Conservation (phyloP, 768 basidiomycete genomes). For the Mrakia hoshinonis region DNA sequence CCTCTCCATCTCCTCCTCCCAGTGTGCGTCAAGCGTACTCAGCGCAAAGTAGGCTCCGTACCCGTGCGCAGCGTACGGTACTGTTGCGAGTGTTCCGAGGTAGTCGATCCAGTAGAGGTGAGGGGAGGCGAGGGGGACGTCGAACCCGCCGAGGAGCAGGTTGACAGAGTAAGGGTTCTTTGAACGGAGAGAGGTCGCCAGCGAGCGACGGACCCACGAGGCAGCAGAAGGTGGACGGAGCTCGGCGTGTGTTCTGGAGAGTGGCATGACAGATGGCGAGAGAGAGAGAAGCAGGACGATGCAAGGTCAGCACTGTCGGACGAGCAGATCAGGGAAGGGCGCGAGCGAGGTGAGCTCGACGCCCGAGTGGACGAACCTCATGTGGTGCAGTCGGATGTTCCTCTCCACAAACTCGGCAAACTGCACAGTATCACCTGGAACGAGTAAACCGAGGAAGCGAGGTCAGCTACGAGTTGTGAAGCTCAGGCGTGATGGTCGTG, state of each 20-base stretch:
- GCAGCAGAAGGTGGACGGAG: constrained; percentile 85
- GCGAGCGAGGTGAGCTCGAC: not conserved
- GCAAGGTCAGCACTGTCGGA: not conserved
- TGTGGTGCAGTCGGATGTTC: constrained; percentile 91
- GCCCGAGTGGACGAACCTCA: constrained; percentile 58
- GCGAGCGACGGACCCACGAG: constrained; percentile 83
- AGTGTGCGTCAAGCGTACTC: constrained; percentile 87
- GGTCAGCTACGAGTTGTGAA: not conserved
- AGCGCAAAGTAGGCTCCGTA: constrained; percentile 88
- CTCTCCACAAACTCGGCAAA: constrained; percentile 95
- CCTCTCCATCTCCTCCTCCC: constrained; percentile 72
- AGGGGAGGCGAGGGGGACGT: constrained; percentile 52
- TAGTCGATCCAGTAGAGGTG: constrained; percentile 94
- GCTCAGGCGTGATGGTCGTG: no score
- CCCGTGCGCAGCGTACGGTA: constrained; percentile 91
- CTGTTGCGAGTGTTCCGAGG: constrained; percentile 75
- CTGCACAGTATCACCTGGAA: constrained; percentile 81
- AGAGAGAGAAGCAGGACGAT: not conserved
- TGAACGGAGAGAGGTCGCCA: constrained; percentile 82
- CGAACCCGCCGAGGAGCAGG: constrained; percentile 85
- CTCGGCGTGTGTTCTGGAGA: constrained; percentile 59
- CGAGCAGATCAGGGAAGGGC: constrained; percentile 2
- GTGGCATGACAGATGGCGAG: not conserved
- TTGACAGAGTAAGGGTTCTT: constrained; percentile 84
- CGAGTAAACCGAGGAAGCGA: not conserved